Conservation (phyloP, 495 filamentous ascomycete species). For the Penicillium maclennaniae region DNA sequence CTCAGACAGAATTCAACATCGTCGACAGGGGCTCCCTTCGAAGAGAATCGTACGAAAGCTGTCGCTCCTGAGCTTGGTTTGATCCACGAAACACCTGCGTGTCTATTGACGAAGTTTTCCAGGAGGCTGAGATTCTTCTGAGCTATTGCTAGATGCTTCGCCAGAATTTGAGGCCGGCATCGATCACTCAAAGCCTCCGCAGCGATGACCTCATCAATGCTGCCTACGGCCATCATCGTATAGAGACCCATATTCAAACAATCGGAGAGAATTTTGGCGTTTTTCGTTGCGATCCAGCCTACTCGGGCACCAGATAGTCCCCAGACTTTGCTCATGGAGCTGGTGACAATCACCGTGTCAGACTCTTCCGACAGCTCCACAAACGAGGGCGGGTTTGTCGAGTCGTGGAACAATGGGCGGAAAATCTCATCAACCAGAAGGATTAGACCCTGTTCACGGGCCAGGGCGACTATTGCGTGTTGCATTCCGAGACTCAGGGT, state of each 20-base stretch:
- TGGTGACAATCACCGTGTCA: slow-evolving; percentile 8
- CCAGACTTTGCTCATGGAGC: slow-evolving; percentile 20
- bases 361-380: slow-evolving; percentile 1
- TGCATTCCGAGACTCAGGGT: background rate
- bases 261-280: background rate
- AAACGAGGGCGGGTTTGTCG: slow-evolving; percentile 6
- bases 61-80: slow-evolving; percentile 7
- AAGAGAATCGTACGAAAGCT: slow-evolving; percentile 5
- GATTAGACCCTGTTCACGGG: background rate
- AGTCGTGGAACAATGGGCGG: slow-evolving; percentile 9
- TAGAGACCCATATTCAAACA: slow-evolving; percentile 4
- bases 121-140: slow-evolving; percentile 3
- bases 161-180: slow-evolving; percentile 4
- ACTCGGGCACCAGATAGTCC: slow-evolving; percentile 10
- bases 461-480: slow-evolving; percentile 7
- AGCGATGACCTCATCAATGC: slow-evolving; percentile 5
- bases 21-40: slow-evolving; percentile 2
- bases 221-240: slow-evolving; percentile 5
- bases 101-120: background rate
- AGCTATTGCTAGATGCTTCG: slow-evolving; percentile 4
- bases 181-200: slow-evolving; percentile 9
- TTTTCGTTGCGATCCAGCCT: slow-evolving; percentile 13
- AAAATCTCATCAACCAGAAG: slow-evolving; percentile 16
- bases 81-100: slow-evolving; percentile 4
- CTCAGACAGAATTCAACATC: slow-evolving; percentile 12